phyloP scores from a whole-genome alignment of 306 rosid species.

The Fagus sylvatica region DNA sequence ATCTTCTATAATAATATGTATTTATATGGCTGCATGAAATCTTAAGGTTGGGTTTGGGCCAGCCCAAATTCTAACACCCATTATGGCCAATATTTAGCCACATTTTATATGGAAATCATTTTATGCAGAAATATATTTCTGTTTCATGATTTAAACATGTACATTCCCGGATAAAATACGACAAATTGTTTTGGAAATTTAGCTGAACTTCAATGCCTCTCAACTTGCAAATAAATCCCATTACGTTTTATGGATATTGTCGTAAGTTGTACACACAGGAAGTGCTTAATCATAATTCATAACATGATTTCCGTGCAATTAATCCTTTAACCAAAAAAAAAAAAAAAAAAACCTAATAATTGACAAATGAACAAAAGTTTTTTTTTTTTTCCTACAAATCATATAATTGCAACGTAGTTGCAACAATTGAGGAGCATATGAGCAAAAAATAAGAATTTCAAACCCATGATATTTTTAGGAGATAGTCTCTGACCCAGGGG shows the following conservation, averaged over 20 bases:
- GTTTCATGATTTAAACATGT: no score
- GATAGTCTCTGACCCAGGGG: background rate
- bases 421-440: background rate
- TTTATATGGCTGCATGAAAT: no score
- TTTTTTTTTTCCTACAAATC: background rate
- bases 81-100: no score
- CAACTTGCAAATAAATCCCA: background rate
- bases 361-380: background rate
- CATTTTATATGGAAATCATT: no score
- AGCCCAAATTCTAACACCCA: no score
- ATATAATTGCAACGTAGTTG: background rate
- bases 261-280: background rate
- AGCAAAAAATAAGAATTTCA: background rate
- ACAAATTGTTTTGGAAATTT: no score
- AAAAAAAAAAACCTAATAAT: background rate
- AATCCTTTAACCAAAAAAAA: background rate
- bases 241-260: background rate
- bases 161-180: no score
- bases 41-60: no score
- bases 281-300: background rate
- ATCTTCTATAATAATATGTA: no score
- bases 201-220: no score
- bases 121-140: no score
- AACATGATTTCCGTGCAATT: background rate
- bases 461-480: background rate